These are phyloP conservation scores for Yamadazyma dushanensis DNA, from an alignment of 1,139 yeast species.

Conservation along the genomic window DNA sequence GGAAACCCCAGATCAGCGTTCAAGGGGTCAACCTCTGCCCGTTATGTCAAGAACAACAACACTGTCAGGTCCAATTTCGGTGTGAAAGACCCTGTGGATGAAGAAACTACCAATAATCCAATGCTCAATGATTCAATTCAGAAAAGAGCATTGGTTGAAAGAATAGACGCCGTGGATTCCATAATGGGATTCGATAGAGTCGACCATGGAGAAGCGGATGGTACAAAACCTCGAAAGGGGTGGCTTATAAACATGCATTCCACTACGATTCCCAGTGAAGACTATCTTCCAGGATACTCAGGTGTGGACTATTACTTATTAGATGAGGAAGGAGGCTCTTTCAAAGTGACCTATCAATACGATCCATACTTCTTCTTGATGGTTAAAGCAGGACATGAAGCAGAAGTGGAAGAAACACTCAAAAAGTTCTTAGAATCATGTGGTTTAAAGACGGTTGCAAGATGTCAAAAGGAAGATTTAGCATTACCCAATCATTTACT, in stretches of 20 bases:
- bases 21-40: conserved; percentile 56
- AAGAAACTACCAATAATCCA: conserved; percentile 34
- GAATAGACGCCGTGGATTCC: conserved; percentile 65
- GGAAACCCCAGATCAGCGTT: conserved; percentile 17
- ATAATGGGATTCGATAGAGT: conserved; percentile 83
- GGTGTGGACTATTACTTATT: conserved; percentile 94
- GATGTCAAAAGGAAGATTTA: conserved; percentile 75
- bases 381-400: conserved; percentile 63
- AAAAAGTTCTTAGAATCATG: conserved; percentile 65
- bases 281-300: conserved; percentile 62
- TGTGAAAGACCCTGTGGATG: conserved; percentile 19
- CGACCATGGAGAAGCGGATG: conserved; percentile 59
- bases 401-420: conserved; percentile 85
- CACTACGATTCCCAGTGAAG: conserved; percentile 58
- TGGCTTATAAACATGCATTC: conserved; percentile 91
- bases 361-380: conserved; percentile 89
- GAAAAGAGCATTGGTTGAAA: conserved; percentile 46
- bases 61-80: conserved; percentile 14
- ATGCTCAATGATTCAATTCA: conserved; percentile 42
- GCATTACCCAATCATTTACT: conserved; percentile 80
- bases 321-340: conserved; percentile 97
- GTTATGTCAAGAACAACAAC: conserved; percentile 49
- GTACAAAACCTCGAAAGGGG: conserved; percentile 62
- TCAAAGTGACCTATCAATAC: conserved; percentile 78
- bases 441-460: conserved; percentile 51